phyloP scores from a whole-genome alignment of 768 basidiomycete species.

The Melanogaster broomeanus region DNA sequence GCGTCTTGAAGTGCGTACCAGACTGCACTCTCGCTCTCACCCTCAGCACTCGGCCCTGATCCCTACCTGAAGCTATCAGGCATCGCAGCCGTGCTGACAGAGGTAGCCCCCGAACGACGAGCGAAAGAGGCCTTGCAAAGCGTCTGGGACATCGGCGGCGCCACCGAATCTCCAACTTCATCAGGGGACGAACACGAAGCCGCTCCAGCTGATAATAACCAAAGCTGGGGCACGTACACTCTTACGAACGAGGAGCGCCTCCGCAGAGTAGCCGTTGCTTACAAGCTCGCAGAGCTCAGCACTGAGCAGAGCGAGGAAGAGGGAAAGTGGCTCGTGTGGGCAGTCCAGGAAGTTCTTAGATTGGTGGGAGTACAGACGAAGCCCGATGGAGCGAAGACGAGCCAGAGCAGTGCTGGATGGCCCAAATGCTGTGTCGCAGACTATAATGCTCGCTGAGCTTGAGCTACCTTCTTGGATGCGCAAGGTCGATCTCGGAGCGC shows the following conservation, averaged over 20 bases:
- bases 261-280: constrained; percentile 45
- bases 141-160: constrained; percentile 21
- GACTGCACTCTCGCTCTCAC: constrained; percentile 47
- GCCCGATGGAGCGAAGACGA: neutral
- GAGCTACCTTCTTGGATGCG: constrained; percentile 62
- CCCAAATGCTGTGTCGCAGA: neutral
- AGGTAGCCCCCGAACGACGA: constrained; percentile 38
- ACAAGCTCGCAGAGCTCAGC: constrained; percentile 46
- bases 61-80: constrained; percentile 70
- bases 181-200: neutral
- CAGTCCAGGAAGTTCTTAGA: constrained; percentile 44
- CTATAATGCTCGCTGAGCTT: constrained; percentile 49
- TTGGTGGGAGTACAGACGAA: constrained; percentile 19
- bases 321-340: constrained; percentile 44
- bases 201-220: neutral
- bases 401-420: neutral
- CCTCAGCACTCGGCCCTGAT: constrained; percentile 36
- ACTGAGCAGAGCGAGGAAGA: constrained; percentile 37
- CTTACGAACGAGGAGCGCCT: constrained; percentile 40
- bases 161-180: neutral
- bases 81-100: constrained; percentile 61
- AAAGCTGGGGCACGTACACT: constrained; percentile 23
- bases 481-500: constrained; percentile 62
- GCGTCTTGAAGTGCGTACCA: constrained; percentile 50
- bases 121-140: constrained; percentile 27